These are phyloP conservation scores for Saccharomyces eubayanus DNA, from an alignment of 805 yeast species.

Conservation along the genomic window DNA sequence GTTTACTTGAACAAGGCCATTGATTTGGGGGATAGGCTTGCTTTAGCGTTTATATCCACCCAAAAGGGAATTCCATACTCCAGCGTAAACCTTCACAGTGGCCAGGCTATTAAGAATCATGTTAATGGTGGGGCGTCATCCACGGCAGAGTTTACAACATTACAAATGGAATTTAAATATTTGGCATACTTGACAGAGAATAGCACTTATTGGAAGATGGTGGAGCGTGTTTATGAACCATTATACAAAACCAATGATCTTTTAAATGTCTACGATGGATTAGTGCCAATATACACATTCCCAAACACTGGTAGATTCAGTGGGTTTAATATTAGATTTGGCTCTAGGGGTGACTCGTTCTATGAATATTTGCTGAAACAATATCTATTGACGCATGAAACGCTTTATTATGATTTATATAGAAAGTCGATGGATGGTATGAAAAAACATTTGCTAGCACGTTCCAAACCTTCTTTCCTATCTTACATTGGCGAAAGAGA, in stretches of 20 bases:
- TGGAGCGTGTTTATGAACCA: conserved; percentile 62
- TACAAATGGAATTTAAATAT: conserved; percentile 82
- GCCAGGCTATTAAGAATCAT: conserved; percentile 52
- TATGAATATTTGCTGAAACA: conserved; percentile 85
- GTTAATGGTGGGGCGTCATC: conserved; percentile 72
- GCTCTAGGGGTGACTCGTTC: conserved; percentile 89
- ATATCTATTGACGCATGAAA: conserved; percentile 64
- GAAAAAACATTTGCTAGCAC: conserved; percentile 51
- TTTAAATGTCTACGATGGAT: conserved; percentile 43
- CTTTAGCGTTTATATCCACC: conserved; percentile 57
- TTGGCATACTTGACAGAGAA: conserved; percentile 76
- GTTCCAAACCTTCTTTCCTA: conserved; percentile 54
- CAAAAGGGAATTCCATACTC: conserved; percentile 68
- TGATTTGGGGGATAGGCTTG: conserved; percentile 64
- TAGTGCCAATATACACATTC: conserved; percentile 71
- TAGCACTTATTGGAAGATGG: conserved; percentile 64
- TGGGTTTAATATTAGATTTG: conserved; percentile 63
- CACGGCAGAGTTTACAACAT: conserved; percentile 82
- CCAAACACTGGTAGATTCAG: conserved; percentile 67
- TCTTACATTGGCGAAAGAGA: conserved; percentile 74
- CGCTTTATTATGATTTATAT: conserved; percentile 64
- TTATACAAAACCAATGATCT: conserved; percentile 50
- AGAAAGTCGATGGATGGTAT: conserved; percentile 72
- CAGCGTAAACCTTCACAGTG: conserved; percentile 61
- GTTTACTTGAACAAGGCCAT: conserved; percentile 69